phyloP scores from a whole-genome alignment of 2,329 filamentous ascomycete genomes.

The Stemphylium vesicarium region DNA sequence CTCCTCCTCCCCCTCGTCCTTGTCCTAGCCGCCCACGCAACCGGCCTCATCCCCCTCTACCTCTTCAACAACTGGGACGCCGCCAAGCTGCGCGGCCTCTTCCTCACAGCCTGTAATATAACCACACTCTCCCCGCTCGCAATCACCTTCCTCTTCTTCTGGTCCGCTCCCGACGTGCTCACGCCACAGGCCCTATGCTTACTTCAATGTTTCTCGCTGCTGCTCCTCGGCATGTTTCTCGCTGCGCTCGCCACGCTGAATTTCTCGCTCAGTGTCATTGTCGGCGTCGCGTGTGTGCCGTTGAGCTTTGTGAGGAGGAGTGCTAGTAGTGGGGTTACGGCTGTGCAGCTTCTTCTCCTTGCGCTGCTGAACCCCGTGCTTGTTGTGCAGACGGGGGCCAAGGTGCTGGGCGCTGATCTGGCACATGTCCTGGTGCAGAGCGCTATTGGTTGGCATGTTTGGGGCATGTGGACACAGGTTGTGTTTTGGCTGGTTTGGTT shows the following conservation, averaged over 20 bases:
- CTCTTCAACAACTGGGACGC: constrained; percentile 79
- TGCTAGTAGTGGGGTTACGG: constrained; percentile 14
- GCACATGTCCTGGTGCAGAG: constrained; percentile 70
- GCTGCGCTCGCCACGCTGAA: constrained; percentile 94
- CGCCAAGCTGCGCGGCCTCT: constrained; percentile 41
- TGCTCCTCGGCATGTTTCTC: constrained; percentile 88
- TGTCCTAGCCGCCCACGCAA: constrained; percentile 74
- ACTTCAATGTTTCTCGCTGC: constrained; percentile 88
- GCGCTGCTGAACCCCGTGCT: constrained; percentile 42
- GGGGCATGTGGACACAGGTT: constrained; percentile 86
- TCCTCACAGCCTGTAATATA: constrained; percentile 42
- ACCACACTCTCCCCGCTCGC: constrained; percentile 42
- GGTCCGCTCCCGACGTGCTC: constrained; percentile 52
- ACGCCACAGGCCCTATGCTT: constrained; percentile 75
- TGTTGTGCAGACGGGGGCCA: constrained; percentile 36
- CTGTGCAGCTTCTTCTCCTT: constrained; percentile 27
- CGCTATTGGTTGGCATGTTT: constrained; percentile 87
- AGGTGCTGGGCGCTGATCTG: constrained; percentile 48
- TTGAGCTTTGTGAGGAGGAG: constrained; percentile 71
- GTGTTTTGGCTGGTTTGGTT: constrained; percentile 96
- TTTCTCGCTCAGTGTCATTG: constrained; percentile 85
- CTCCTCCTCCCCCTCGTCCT: constrained; percentile 76
- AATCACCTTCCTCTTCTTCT: constrained; percentile 35
- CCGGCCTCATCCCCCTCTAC: constrained; percentile 81
- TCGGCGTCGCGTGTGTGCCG: constrained; percentile 79